Evolutionary conservation across 2,329 filamentous ascomycete species (phyloP).

Genomic region (Arthrobotrys iridis): DNA sequence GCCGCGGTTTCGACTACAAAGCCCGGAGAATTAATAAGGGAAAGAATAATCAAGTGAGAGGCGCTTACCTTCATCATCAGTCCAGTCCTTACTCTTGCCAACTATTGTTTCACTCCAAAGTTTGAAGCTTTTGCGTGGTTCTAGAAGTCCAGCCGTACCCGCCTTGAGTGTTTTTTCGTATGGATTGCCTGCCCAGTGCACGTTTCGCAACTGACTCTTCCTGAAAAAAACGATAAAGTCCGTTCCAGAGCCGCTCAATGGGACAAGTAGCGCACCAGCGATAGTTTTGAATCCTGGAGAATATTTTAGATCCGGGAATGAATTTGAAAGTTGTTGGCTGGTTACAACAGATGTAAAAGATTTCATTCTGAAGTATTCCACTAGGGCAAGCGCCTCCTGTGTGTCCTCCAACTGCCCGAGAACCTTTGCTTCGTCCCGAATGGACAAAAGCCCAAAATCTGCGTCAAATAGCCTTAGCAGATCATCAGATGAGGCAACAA

Average conservation of each 20-base stretch:
- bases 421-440: conserved; percentile 87
- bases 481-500: conserved; percentile 88
- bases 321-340: conserved; percentile 77
- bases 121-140: conserved; percentile 82
- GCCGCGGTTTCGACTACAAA: conserved; percentile 78
- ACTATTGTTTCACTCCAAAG: conserved; percentile 82
- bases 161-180: conserved; percentile 80
- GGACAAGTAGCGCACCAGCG: conserved; percentile 82
- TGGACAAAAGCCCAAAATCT: conserved; percentile 85
- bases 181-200: conserved; percentile 86
- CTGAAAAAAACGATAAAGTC: conserved; percentile 95
- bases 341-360: conserved; percentile 78
- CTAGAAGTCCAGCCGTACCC: conserved; percentile 77
- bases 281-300: conserved; percentile 80
- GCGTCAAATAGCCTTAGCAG: conserved; percentile 84
- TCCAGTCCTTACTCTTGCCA: conserved; percentile 87
- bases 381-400: conserved; percentile 82
- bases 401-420: conserved; percentile 78
- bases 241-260: conserved; percentile 76
- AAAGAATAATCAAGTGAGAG: neutral
- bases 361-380: conserved; percentile 84
- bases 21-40: neutral
- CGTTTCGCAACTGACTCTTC: conserved; percentile 78
- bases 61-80: conserved; percentile 73
- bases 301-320: conserved; percentile 85